Base-by-base conservation (phyloP, 306 rosid species). In the Mimosa pudica region DNA sequence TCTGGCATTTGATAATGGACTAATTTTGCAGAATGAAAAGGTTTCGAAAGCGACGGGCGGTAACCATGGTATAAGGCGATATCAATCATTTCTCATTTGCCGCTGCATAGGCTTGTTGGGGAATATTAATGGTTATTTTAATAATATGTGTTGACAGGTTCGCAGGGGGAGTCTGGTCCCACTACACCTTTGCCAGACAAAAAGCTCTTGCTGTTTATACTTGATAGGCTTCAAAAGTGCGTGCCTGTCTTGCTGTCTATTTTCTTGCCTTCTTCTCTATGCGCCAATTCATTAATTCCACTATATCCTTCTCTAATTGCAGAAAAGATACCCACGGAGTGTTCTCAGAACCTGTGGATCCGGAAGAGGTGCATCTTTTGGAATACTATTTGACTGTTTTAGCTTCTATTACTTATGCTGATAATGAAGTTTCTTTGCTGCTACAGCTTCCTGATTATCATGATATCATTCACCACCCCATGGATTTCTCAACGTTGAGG, bases 151-250 rank as follows among this genome's bases (percentile, higher is more conserved):
- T 92, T 92, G 94, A 85, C 92, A 95, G 98, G 88, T 85, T 86
- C 85, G 85, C 92, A 86, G 98, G 90, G 81, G 77, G 92, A 89
- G 85, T 86, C 92, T 75, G 98, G 98, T 83, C 98, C 98, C 98
- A 92, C 98, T 81, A 90, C 94, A 74, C 83, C 95, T 89, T 95
- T 95, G 96, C 98, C 98, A 83, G 97, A 94, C 95, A 94, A 92
- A 92, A 94, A 94, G 98, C 93, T 94, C 92, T 81, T 94, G 92
- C 83, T 92, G 89, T 91, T 94, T 92, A 89, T 94, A 87, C 97
- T 94, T 82, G 97, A 94, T 84, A 94, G 98, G 81, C 95, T 94
- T 87, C 98, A 92, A 91, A 94, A 94, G 98, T 94, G 71, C 67
- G 97, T 78, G 76, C 73, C 80, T 75, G 76, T 75, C 80, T 75